Evolutionary conservation across 2,329 filamentous ascomycete species (phyloP).

Genomic region (Colletotrichum sp.): DNA sequence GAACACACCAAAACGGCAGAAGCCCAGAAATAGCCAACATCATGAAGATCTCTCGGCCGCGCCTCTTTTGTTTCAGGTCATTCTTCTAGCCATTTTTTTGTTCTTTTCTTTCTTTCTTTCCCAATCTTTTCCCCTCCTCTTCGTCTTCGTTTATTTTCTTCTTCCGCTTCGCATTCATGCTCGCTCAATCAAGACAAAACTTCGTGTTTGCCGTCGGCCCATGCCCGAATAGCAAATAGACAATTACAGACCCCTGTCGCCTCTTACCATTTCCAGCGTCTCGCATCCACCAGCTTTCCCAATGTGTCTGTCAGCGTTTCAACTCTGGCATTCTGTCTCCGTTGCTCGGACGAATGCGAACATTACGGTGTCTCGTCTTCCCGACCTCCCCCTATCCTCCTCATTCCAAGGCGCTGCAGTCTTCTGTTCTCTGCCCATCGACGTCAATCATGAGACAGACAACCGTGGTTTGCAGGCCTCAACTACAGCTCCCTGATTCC

Average conservation of each 20-base stretch:
- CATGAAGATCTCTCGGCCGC: background rate
- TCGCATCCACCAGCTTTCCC: slow-evolving; percentile 9
- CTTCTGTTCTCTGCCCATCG: background rate
- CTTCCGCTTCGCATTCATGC: background rate
- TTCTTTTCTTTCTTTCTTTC: background rate
- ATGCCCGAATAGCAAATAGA: slow-evolving; percentile 14
- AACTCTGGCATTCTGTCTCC: background rate
- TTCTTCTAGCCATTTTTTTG: background rate
- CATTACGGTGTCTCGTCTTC: background rate
- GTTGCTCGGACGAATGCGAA: slow-evolving; percentile 1
- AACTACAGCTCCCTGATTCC: background rate
- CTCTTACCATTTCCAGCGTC: slow-evolving; percentile 1
- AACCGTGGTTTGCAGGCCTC: background rate
- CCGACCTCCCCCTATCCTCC: background rate
- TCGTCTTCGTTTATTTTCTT: background rate
- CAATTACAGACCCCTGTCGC: slow-evolving; percentile 6
- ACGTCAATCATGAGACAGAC: background rate
- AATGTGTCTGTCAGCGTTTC: slow-evolving; percentile 10
- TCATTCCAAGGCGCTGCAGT: background rate
- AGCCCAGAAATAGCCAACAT: background rate
- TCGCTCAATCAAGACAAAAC: background rate
- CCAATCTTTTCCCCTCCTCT: background rate
- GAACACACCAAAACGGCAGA: background rate
- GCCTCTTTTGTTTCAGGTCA: slow-evolving; percentile 17
- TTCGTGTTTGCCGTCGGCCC: slow-evolving; percentile 6